Base-by-base conservation (phyloP, 164 flowering plant species). In the Stephania japonica region DNA sequence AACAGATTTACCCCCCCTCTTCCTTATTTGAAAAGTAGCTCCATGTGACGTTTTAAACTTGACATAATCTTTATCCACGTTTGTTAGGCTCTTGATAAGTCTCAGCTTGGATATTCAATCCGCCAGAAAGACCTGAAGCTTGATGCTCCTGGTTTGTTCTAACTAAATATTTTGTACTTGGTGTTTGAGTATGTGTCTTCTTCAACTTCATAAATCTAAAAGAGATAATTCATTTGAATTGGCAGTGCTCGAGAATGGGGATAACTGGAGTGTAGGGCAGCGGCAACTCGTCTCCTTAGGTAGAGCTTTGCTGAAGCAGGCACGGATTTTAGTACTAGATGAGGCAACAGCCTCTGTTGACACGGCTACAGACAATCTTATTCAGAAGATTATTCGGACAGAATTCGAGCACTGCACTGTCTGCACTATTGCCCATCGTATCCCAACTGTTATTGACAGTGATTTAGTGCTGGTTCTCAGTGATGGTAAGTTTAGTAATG, bases 211-310 rank as follows among this genome's bases (percentile, higher is more conserved):
- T 9, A 27, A 67, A 24, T 66, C 63, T 66, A 47, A 64, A 44
- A 72, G 49, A 16, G 7, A 11, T 24, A 41, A 53, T 50, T 44
- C 5, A 16, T 66, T 43, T 59, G 76, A 73, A 67, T 71, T 72
- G 74, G 74, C 87, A 95, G 99, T 95, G 72, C 72, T 93, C 19
- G 99, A 95, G 82, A 95, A 89, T 86, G 99, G 99, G 72, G 99
- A 95, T 70, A 95, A 95, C 75, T 95, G 99, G 99, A 95, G 99
- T 81, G 96, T 93, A 75, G 99, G 99, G 67, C 99, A 95, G 77
- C 80, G 98, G 75, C 99, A 93, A 78, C 98, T 95, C 70, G 94
- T 95, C 79, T 89, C 98, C 18, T 81, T 95, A 19, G 99, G 99
- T 27, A 83, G 98, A 70, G 98, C 99, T 63, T 83, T 95, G 73